phyloP scores from a whole-genome alignment of 257 asterid genomes.

The Nicotiana attenuata region DNA sequence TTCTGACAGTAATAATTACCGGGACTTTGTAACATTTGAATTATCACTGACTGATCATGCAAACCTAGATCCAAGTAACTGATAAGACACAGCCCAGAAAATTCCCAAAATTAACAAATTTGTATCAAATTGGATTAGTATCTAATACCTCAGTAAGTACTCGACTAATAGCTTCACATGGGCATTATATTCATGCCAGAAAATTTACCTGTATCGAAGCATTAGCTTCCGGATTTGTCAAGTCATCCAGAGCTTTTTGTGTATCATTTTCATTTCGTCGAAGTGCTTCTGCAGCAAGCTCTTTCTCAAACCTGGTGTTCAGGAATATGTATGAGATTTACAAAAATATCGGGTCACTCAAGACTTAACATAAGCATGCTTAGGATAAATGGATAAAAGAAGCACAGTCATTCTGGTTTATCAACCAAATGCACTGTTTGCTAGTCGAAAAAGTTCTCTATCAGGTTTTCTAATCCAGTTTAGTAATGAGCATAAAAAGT shows the following conservation, averaged over 20 bases:
- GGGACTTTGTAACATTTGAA: background rate
- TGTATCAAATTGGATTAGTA: background rate
- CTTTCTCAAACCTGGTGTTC: slow-evolving; percentile 60
- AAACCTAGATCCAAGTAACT: background rate
- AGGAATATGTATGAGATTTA: background rate
- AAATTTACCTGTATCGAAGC: slow-evolving; percentile 57
- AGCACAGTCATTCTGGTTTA: background rate
- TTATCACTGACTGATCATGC: background rate
- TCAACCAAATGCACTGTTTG: background rate
- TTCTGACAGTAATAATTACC: background rate
- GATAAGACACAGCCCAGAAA: background rate
- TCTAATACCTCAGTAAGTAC: background rate
- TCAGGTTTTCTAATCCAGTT: background rate
- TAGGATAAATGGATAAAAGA: background rate
- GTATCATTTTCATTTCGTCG: slow-evolving; percentile 88
- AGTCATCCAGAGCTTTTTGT: slow-evolving; percentile 77
- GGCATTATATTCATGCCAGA: slow-evolving; percentile 10
- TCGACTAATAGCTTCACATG: background rate
- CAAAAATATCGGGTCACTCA: background rate
- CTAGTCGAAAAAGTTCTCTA: background rate
- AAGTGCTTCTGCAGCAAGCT: slow-evolving; percentile 89
- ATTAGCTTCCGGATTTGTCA: slow-evolving; percentile 71
- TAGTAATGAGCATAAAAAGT: background rate
- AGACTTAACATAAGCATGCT: background rate
- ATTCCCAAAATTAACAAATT: background rate